Conservation (phyloP, 805 yeast genomes). For the Brettanomyces anomalus region DNA sequence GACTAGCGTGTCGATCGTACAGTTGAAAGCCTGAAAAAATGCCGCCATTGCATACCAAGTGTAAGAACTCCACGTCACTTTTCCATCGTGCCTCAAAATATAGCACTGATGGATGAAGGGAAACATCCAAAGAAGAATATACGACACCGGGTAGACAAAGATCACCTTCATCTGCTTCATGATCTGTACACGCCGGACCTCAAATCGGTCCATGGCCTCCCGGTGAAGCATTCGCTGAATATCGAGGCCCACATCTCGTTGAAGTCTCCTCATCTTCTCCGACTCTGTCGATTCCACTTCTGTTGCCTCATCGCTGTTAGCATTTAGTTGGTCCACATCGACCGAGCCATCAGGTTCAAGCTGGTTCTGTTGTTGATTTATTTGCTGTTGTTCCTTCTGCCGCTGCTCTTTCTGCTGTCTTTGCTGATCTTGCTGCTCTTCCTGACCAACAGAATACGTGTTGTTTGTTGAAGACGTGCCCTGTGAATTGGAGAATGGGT, state of each 20-base stretch:
- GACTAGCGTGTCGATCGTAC: slow-evolving; percentile 67
- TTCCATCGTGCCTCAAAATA: slow-evolving; percentile 37
- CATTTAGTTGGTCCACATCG: not conserved
- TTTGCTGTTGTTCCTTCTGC: too few relatives aligned
- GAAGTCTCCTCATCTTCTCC: slow-evolving; percentile 8
- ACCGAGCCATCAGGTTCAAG: not conserved
- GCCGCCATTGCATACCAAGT: slow-evolving; percentile 67
- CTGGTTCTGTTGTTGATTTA: not conserved
- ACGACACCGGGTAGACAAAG: slow-evolving; percentile 78
- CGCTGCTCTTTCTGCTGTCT: too few relatives aligned
- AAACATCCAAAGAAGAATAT: slow-evolving; percentile 71
- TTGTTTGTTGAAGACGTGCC: too few relatives aligned
- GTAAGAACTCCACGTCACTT: not conserved
- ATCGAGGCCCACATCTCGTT: slow-evolving; percentile 20
- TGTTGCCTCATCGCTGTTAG: not conserved
- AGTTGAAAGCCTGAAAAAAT: slow-evolving; percentile 71
- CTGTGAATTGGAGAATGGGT: not conserved
- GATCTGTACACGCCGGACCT: slow-evolving; percentile 54
- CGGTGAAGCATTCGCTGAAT: slow-evolving; percentile 37
- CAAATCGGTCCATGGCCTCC: slow-evolving; percentile 52
- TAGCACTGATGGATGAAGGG: slow-evolving; percentile 64
- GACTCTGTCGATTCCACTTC: not conserved
- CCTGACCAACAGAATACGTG: not conserved
- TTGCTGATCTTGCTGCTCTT: not conserved
- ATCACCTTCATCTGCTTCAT: slow-evolving; percentile 72